Conservation (phyloP, 305 asterid species). For the Stenogyne calaminthoides region DNA sequence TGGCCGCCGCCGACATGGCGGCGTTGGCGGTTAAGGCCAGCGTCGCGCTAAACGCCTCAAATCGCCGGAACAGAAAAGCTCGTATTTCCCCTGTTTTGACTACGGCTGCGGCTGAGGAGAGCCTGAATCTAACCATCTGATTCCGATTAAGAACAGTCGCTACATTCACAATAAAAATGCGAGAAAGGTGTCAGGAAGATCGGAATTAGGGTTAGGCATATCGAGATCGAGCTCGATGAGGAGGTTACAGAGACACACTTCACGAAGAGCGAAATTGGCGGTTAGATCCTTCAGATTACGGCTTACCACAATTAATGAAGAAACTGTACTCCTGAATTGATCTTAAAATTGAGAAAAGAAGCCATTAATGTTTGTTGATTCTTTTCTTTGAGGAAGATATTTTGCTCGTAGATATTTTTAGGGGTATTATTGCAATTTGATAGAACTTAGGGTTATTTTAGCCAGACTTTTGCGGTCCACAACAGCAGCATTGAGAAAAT, state of each 20-base stretch:
- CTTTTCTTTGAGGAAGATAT: neutral
- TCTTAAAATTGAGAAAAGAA: neutral
- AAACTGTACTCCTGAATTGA: conserved; percentile 43
- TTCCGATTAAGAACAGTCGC: neutral
- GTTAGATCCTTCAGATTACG: conserved; percentile 54
- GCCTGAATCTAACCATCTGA: conserved; percentile 19
- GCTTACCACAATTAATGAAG: conserved; percentile 69
- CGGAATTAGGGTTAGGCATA: conserved; percentile 29
- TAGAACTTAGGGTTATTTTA: neutral
- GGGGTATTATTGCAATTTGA: neutral
- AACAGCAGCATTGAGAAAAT: too few relatives aligned
- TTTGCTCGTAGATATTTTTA: conserved; percentile 10
- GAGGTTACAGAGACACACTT: conserved; percentile 53
- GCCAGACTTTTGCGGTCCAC: neutral
- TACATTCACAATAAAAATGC: neutral
- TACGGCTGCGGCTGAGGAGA: conserved; percentile 36
- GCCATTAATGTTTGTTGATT: neutral
- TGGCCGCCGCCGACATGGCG: conserved; percentile 64
- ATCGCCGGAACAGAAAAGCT: conserved; percentile 38
- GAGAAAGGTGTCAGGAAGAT: conserved; percentile 13
- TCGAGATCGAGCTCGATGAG: conserved; percentile 55
- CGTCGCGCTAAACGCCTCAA: conserved; percentile 47
- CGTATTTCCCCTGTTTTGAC: conserved; percentile 56
- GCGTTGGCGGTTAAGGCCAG: conserved; percentile 66
- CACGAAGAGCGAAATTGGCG: conserved; percentile 65